Conservation (phyloP, 176 grass and related monocot species). For the Oryza rufipogon region DNA sequence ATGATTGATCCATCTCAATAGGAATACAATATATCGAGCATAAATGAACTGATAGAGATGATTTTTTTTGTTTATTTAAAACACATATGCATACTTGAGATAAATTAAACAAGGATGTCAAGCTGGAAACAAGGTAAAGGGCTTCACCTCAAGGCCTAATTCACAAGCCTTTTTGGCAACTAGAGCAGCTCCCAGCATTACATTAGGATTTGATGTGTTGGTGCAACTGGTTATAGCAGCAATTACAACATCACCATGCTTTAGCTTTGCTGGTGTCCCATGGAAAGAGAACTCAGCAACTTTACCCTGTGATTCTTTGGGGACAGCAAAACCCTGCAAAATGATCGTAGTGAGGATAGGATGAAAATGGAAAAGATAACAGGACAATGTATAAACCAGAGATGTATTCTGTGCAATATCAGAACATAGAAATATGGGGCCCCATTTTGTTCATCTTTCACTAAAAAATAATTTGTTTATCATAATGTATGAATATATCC, state of each 20-base stretch:
- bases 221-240: constrained; percentile 99
- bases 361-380: constrained; percentile 17
- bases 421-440: not conserved
- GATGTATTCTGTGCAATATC: not conserved
- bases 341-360: constrained; percentile 24
- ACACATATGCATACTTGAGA: not conserved
- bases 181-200: constrained; percentile 96
- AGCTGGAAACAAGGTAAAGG: constrained; percentile 20
- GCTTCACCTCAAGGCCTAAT: constrained; percentile 81
- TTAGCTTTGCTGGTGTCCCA: constrained; percentile 76
- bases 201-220: constrained; percentile 99
- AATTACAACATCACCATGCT: constrained; percentile 98
- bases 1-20: not conserved
- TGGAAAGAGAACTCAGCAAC: constrained; percentile 89
- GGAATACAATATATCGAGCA: not conserved
- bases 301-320: constrained; percentile 90
- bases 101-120: not conserved
- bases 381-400: constrained; percentile 6
- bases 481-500: not conserved
- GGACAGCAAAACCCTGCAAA: constrained; percentile 95
- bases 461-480: too few relatives aligned
- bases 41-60: constrained; percentile 19
- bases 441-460: not conserved
- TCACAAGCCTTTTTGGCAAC: constrained; percentile 99
- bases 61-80: constrained; percentile 20